Evolutionary conservation across 2,329 filamentous ascomycete genomes (phyloP).

Genomic region (Pyrenophora teres): DNA sequence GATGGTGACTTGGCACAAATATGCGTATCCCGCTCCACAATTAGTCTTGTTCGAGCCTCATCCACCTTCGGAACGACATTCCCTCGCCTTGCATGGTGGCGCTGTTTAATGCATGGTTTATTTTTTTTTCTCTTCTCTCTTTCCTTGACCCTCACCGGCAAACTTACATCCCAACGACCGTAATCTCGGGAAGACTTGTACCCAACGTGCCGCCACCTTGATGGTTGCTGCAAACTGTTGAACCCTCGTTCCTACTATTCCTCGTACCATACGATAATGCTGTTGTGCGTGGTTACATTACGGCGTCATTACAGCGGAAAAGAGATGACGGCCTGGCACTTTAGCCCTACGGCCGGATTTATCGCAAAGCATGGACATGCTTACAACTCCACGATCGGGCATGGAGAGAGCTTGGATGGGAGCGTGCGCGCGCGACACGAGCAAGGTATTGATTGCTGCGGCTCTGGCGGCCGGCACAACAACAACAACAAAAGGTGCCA

Average conservation of each 20-base stretch:
- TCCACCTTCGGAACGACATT: conserved; percentile 4
- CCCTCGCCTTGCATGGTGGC: conserved; percentile 17
- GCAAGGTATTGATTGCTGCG: conserved; percentile 8
- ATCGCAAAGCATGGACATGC: conserved; percentile 1
- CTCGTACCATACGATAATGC: background rate
- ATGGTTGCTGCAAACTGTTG: background rate
- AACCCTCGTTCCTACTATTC: background rate
- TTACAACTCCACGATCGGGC: background rate
- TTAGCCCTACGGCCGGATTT: background rate
- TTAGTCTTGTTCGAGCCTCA: conserved; percentile 6
- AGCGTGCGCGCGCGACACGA: background rate
- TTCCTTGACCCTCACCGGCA: conserved; percentile 3
- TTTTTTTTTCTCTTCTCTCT: background rate
- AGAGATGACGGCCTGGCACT: background rate
- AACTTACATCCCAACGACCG: conserved; percentile 10
- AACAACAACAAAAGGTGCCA: background rate
- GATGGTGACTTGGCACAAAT: conserved; percentile 14
- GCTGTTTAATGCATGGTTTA: background rate
- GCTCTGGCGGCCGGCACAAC: conserved; percentile 1
- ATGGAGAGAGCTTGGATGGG: conserved; percentile 6
- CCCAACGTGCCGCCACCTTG: background rate
- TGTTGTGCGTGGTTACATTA: background rate
- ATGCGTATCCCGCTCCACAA: background rate
- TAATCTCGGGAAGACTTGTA: conserved; percentile 2
- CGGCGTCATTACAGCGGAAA: background rate